Evolutionary conservation across 345 rosid species (phyloP), one percentile per base, ranked within the genome.

Genomic region (Sisymbrium irio): DNA sequence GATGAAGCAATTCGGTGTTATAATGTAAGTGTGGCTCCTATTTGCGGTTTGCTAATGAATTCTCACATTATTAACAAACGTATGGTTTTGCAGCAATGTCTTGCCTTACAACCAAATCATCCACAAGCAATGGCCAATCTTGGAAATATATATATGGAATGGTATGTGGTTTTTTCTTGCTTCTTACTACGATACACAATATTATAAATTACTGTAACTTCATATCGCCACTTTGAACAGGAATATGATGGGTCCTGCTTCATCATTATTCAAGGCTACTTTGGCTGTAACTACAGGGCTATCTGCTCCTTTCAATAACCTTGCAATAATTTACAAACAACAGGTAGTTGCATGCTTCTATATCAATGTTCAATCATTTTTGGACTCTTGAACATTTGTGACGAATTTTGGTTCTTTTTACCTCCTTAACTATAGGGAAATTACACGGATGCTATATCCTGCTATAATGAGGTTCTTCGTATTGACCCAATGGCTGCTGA

Each of bases 401-500:
- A 47, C 51, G 42, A 19, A 50, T 9, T 12, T 17, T 69, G 57
- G 45, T 61, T 47, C 27, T 42, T 55, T 56, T 13, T 79, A 19
- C 47, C 35, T 74, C 8, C n/a, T 64, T n/a, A 4, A 42, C 73
- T 42, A 18, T 83, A 96, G 99, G 99, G 99, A 69, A 96, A 92
- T 67, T 83, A 96, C 75, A 76, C 85, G 1, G 98, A 96, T 83
- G 97, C 98, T 66, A 96, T 96, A 77, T 88, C 98, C 67, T 96
- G 98, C 83, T 96, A 96, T 79, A 92, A 87, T 77, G 98, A 96
- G 82, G 97, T 92, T 76, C 96, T 96, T 17, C 91, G 96, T 32
- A 96, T 96, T 76, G 99, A 96, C 79, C 99, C 99, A 25, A 64
- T 84, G 83, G 99, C 98, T 37, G 98, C 98, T 66, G 99, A 96